Evolutionary conservation across 441 rosid species (phyloP), one percentile per base, ranked within the genome.

Genomic region (Pelargonium exstipulatum): DNA sequence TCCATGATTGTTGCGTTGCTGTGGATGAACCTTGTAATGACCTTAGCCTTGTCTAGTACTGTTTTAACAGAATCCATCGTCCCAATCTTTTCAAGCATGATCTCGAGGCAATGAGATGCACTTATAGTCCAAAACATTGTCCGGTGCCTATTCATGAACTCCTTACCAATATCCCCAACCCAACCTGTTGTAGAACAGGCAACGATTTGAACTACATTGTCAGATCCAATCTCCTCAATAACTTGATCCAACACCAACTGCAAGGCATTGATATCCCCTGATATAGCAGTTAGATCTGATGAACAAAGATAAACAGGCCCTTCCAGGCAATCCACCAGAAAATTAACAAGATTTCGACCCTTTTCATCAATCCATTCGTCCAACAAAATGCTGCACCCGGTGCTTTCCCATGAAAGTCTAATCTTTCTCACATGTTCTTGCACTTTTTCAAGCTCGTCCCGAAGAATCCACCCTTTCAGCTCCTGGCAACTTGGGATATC

Each of bases 301-400:
- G 90, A 86, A 3, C 51, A 66, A 32, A 89, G 79, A 75, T 87
- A 86, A 5, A 82, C 66, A 0, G 89, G 74, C 48, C 89, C 89
- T 7, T 70, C 71, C 0, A 83, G 85, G 67, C 73, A 81, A 66
- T 87, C 85, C 4, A 75, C 87, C 62, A 89, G 29, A 70, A 89
- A 84, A 69, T 62, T 66, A 64, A 84, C 84, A 9, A 89, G 64
- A 67, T 71, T 70, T 40, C 71, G 79, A 62, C 89, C 90, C 40
- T 77, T 77, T 64, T 73, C 64, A 20, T 82, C 84, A 13, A 68
- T 68, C 91, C 90, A 89, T 70, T 78, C 84, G 60, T 89, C 95
- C 76, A 87, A 66, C 70, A 87, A 74, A 71, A 87, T 64, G 77
- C 86, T 87, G 71, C 88, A 87, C 9, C 95, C 91, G 0, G 87